Base-by-base conservation (phyloP, 805 yeast species). In the Spathaspora passalidarum region DNA sequence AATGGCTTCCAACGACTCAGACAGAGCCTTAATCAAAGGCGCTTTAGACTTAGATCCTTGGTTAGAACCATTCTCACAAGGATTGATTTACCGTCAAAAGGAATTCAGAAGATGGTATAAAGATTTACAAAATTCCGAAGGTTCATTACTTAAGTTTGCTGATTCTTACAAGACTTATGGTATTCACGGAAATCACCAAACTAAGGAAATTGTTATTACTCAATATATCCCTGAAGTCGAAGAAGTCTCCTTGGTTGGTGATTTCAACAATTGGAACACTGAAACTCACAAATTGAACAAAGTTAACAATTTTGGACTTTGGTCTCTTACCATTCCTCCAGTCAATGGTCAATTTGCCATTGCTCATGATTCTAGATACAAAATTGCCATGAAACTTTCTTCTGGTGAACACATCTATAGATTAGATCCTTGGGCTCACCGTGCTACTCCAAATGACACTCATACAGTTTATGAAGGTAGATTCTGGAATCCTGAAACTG, bases 161-260 rank as follows among this genome's bases (percentile, higher is more conserved):
- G 77, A 82, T 49, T 83, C 96, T 4, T 92, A 88, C 63, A 73
- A 82, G 56, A 60, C 64, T 17, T 87, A 82, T 66, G 99, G 99
- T 1, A 68, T 94, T 49, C 90, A 88, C 56, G 82, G 84, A 10
- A 69, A 79, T 50, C 58, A 58, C 11, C 45, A 47, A 1, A 77
- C 79, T 44, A 79, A 80, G 49, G 74, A 78, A 5, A 79, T 91
- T 42, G 62, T 67, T 2, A 86, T 86, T 57, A 74, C 79, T 20
- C 96, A 92, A 65, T 92, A 96, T 82, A 90, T 95, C 1, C 99
- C 98, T 5, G 85, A 88, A 58, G 98, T 96, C 1, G 58, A 56
- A 3, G 69, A 62, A 39, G 97, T 94, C 1, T 76, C 81, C 44
- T 62, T 92, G n/a, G 84, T 88, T 46, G 99, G 99, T 13, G 98